Evolutionary conservation across 2,329 filamentous ascomycete genomes (phyloP).

Genomic region (Claviceps cyperi): DNA sequence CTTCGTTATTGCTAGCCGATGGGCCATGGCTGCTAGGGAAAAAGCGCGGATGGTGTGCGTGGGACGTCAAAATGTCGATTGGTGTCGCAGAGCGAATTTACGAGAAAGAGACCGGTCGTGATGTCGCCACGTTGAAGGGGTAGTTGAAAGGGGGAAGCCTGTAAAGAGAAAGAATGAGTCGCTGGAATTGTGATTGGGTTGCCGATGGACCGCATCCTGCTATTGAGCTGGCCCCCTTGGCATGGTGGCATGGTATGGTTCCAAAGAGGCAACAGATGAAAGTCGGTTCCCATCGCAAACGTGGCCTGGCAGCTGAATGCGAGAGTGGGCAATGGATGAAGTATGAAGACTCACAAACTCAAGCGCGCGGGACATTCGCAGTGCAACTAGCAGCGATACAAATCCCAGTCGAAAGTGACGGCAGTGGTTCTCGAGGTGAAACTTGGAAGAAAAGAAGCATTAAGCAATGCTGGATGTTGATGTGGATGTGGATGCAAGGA

Average conservation of each 20-base stretch:
- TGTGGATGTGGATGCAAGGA: constrained; percentile 7
- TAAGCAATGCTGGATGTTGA: constrained; percentile 16
- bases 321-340: background rate
- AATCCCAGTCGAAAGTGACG: background rate
- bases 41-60: constrained; percentile 4
- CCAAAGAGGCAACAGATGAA: background rate
- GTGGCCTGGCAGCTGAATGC: background rate
- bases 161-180: background rate
- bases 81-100: background rate
- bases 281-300: background rate
- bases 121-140: background rate
- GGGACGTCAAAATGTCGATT: background rate
- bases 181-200: background rate
- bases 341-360: constrained; percentile 12
- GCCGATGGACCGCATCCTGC: background rate
- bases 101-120: background rate
- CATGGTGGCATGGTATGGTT: background rate
- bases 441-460: constrained; percentile 7
- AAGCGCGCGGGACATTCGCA: constrained; percentile 15
- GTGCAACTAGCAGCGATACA: constrained; percentile 7
- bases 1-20: constrained; percentile 31
- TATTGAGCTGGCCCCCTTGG: background rate
- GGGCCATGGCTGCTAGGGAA: constrained; percentile 24
- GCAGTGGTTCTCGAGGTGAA: background rate
- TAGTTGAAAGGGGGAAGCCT: background rate